A percentile compares a stretch with the other conserved stretches of the same genome.
These are phyloP conservation scores for Leccinum incarnatum DNA, from an alignment of 768 basidiomycete genomes.

Conservation along the genomic window DNA sequence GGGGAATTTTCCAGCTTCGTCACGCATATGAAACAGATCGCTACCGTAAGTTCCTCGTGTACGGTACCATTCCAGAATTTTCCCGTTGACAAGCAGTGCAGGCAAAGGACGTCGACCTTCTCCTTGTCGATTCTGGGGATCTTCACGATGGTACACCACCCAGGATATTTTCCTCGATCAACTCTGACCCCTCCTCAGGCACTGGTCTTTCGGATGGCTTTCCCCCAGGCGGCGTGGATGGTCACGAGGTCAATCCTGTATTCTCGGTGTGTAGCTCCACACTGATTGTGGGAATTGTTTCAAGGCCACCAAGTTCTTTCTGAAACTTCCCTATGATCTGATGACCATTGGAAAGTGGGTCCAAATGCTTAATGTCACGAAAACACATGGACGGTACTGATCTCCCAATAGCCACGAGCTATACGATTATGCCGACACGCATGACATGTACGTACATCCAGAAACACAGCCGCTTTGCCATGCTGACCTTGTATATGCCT, in stretches of 20 bases:
- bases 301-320: slow-evolving; percentile 39
- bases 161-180: not conserved
- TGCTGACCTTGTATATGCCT: slow-evolving; percentile 4
- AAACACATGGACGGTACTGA: not conserved
- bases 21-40: slow-evolving; percentile 73
- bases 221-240: slow-evolving; percentile 56
- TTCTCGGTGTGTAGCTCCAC: not conserved
- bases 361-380: too few relatives aligned
- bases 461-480: not conserved
- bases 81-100: slow-evolving; percentile 20
- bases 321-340: slow-evolving; percentile 74
- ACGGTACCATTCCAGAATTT: not conserved
- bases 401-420: slow-evolving; percentile 63
- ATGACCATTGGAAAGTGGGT: slow-evolving; percentile 82
- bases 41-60: slow-evolving; percentile 40
- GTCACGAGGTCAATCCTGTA: slow-evolving; percentile 52
- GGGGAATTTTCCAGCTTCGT: slow-evolving; percentile 92
- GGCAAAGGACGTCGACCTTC: slow-evolving; percentile 74
- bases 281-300: not conserved
- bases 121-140: slow-evolving; percentile 82
- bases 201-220: slow-evolving; percentile 74
- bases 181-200: slow-evolving; percentile 37
- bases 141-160: slow-evolving; percentile 56
- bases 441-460: slow-evolving; percentile 53
- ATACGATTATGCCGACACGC: slow-evolving; percentile 64